Conservation (phyloP, 2,329 filamentous ascomycete genomes). For the Penicillium occitanis region DNA sequence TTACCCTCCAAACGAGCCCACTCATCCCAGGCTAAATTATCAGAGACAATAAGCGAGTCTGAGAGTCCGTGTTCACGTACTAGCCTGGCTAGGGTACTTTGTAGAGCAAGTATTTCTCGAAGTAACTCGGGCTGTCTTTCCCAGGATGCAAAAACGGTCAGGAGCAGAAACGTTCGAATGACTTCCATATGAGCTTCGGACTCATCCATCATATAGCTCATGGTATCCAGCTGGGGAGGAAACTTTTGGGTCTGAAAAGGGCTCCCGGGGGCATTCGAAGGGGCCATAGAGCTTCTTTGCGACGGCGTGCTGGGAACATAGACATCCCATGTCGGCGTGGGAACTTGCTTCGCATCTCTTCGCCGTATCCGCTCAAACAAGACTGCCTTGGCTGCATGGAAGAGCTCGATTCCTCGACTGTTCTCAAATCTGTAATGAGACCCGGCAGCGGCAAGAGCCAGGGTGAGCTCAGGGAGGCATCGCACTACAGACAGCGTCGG, state of each 20-base stretch:
- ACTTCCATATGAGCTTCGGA: conserved; percentile 52
- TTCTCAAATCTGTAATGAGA: conserved; percentile 53
- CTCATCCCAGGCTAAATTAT: conserved; percentile 53
- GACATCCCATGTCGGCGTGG: conserved; percentile 45
- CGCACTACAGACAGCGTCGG: conserved; percentile 49
- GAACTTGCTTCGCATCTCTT: conserved; percentile 49
- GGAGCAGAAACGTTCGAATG: conserved; percentile 51
- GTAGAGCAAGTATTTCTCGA: conserved; percentile 58
- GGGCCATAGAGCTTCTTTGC: conserved; percentile 40
- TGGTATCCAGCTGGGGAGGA: conserved; percentile 33
- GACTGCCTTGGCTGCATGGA: conserved; percentile 57
- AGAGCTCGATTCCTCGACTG: conserved; percentile 55
- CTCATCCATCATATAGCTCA: conserved; percentile 41
- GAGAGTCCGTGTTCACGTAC: conserved; percentile 55
- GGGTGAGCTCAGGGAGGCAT: conserved; percentile 50
- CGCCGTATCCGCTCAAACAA: conserved; percentile 53
- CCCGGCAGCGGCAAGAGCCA: conserved; percentile 53
- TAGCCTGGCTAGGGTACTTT: conserved; percentile 57
- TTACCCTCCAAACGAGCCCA: conserved; percentile 57
- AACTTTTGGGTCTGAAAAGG: conserved; percentile 45
- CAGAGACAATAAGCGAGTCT: conserved; percentile 33
- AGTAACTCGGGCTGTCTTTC: conserved; percentile 57
- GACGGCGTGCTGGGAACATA: conserved; percentile 39
- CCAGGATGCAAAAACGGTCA: conserved; percentile 63
- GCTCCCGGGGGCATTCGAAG: conserved; percentile 45